A percentile compares a stretch with the other conserved stretches of the same genome.
These are phyloP conservation scores for Ustilago bromivora DNA, from an alignment of 1,284 basidiomycete genomes.

Conservation along the genomic window DNA sequence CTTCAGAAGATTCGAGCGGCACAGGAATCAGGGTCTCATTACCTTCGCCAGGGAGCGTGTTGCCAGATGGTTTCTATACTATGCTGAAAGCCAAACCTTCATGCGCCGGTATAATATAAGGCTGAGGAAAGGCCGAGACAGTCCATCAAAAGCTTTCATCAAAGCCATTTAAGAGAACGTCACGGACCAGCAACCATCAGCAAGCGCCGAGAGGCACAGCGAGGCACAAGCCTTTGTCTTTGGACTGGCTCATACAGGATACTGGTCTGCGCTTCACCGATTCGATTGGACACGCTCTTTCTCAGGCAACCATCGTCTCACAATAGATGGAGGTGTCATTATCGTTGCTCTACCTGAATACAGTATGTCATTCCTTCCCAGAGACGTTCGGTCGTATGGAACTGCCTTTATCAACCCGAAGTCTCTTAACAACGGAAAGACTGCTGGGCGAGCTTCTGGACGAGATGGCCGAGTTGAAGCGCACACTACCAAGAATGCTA, in stretches of 20 bases:
- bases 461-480: background rate
- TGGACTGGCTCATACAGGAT: constrained; percentile 8
- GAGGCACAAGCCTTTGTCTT: constrained; percentile 7
- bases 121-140: background rate
- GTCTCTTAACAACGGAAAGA: background rate
- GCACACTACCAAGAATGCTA: background rate
- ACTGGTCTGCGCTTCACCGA: constrained; percentile 12
- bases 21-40: constrained; percentile 14
- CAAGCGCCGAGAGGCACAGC: constrained; percentile 5
- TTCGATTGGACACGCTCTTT: constrained; percentile 5
- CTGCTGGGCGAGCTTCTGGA: background rate
- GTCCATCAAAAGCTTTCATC: constrained; percentile 17
- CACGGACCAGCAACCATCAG: constrained; percentile 17
- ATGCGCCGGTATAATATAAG: constrained; percentile 3
- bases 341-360: background rate
- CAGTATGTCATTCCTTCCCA: constrained; percentile 22
- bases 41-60: constrained; percentile 20
- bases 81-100: constrained; percentile 14
- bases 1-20: constrained; percentile 7
- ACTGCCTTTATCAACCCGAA: background rate
- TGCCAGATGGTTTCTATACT: constrained; percentile 24
- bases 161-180: constrained; percentile 29
- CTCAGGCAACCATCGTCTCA: constrained; percentile 8
- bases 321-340: constrained; percentile 12
- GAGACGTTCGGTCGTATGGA: constrained; percentile 18